Base-by-base conservation (phyloP, 805 yeast genomes). In the Zygotorulaspora florentina region DNA sequence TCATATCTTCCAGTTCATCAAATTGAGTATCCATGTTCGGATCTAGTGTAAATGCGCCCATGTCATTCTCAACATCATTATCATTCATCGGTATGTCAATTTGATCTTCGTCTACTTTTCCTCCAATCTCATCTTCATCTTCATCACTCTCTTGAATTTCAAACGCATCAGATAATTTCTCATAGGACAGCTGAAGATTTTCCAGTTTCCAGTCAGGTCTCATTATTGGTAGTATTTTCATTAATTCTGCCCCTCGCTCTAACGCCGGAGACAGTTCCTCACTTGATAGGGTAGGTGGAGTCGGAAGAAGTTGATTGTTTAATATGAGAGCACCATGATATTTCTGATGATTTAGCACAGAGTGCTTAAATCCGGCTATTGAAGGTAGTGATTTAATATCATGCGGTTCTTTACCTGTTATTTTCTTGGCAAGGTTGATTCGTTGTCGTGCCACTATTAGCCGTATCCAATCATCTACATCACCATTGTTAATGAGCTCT, bases 221-320 rank as follows among this genome's bases (percentile, higher is more conserved):
- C 67, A 66, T 51, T 53, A 67, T 41, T 48, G 71, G 65, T 65
- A 66, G 48, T 67, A 72, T 54, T 63, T 68, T 44, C 64, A 61
- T 73, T 72, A 74, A 47, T 34, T 43, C 51, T 26, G 40, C 39
- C n/a, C 46, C 34, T 20, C 25, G 46, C 25, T 23, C 30, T 30
- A 35, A 28, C 12, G 42, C 12, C 5, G 28, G 45, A 12, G 36
- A 16, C 15, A 35, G 39, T 10, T 42, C 50, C 12, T 43, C 50
- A 10, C 40, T 40, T 7, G 44, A 11, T 13, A 46, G 15, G 7
- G 46, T 49, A 18, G 40, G 13, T 11, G 45, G 35, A 11, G 41
- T 35, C 38, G 59, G 59, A 20, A 53, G 42, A 3, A 40, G 23
- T 28, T 55, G 56, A 15, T 45, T 48, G 17, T 45, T 47, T 10